Evolutionary conservation across 2,329 filamentous ascomycete genomes (phyloP).

Genomic region (Penicillium sp.): DNA sequence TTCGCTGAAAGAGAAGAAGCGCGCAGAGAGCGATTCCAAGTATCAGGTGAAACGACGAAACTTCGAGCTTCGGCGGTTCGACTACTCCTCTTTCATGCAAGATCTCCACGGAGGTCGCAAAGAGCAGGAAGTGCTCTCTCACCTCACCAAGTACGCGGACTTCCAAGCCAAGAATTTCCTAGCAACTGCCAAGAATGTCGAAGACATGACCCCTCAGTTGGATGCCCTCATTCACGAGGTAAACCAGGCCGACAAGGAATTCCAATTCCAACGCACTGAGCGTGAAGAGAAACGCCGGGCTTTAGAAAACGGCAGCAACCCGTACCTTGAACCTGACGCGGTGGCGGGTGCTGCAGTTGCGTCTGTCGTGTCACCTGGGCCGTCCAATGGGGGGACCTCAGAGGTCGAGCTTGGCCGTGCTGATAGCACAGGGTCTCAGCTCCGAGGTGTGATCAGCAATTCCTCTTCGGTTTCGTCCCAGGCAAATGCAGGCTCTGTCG

Average conservation of each 20-base stretch:
- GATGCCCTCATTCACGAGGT: constrained; percentile 88
- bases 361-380: constrained; percentile 35
- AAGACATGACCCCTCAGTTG: constrained; percentile 81
- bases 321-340: constrained; percentile 70
- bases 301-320: constrained; percentile 81
- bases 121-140: constrained; percentile 93
- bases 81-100: constrained; percentile 99
- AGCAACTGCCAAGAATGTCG: constrained; percentile 80
- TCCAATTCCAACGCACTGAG: constrained; percentile 91
- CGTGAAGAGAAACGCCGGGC: constrained; percentile 89
- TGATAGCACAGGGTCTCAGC: constrained; percentile 72
- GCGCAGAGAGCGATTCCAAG: constrained; percentile 90
- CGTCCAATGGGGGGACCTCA: constrained; percentile 53
- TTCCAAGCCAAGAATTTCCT: constrained; percentile 84
- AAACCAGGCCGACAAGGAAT: constrained; percentile 92
- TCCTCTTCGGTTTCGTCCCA: constrained; percentile 49
- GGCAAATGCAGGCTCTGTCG: constrained; percentile 34
- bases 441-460: constrained; percentile 54
- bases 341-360: constrained; percentile 43
- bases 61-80: constrained; percentile 96
- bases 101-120: constrained; percentile 98
- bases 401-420: constrained; percentile 72
- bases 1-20: constrained; percentile 95
- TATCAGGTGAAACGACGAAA: constrained; percentile 92
- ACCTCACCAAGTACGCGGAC: constrained; percentile 91